phyloP scores from a whole-genome alignment of 2,329 filamentous ascomycete genomes.

The Ophiostoma ips region DNA sequence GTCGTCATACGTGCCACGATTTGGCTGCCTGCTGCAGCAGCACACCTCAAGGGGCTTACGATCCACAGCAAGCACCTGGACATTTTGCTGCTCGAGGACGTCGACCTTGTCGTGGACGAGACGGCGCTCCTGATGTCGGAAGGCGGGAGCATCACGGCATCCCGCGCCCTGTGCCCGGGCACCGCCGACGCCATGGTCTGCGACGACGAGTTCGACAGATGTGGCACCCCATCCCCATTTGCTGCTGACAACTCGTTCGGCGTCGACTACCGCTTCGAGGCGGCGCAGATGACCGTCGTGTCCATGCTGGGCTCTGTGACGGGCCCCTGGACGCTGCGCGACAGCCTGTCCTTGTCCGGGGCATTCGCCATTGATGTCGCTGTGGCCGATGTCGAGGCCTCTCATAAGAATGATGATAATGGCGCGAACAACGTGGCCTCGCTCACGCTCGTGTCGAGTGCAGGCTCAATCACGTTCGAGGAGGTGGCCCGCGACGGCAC shows the following conservation, averaged over 20 bases:
- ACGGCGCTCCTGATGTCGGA: conserved; percentile 22
- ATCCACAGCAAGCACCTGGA: conserved; percentile 26
- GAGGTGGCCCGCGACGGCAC: conserved; percentile 1
- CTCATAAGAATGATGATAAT: too few species aligned
- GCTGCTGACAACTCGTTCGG: too few species aligned
- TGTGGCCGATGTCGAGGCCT: conserved; percentile 13
- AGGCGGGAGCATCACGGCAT: conserved; percentile 26
- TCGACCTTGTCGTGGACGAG: conserved; percentile 23
- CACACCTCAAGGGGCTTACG: conserved; percentile 23
- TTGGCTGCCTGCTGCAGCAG: conserved; percentile 27
- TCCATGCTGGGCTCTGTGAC: conserved; percentile 30
- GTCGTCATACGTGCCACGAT: conserved; percentile 34
- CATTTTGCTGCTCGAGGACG: conserved; percentile 26
- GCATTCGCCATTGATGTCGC: background rate
- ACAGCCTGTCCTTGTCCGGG: conserved; percentile 30
- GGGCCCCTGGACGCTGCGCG: conserved; percentile 38
- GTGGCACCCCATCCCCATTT: too few species aligned
- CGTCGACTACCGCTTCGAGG: conserved; percentile 27
- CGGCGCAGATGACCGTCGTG: conserved; percentile 26
- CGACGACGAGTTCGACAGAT: too few species aligned
- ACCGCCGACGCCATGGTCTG: background rate
- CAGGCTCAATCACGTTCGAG: conserved; percentile 27
- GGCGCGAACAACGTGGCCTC: conserved; percentile 24
- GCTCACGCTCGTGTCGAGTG: conserved; percentile 19
- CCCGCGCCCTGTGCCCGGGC: conserved; percentile 13